A percentile compares a stretch with the other conserved stretches of the same genome.
Conservation (phyloP, 1,139 yeast species). For the Sugiyamaella castrensis region DNA sequence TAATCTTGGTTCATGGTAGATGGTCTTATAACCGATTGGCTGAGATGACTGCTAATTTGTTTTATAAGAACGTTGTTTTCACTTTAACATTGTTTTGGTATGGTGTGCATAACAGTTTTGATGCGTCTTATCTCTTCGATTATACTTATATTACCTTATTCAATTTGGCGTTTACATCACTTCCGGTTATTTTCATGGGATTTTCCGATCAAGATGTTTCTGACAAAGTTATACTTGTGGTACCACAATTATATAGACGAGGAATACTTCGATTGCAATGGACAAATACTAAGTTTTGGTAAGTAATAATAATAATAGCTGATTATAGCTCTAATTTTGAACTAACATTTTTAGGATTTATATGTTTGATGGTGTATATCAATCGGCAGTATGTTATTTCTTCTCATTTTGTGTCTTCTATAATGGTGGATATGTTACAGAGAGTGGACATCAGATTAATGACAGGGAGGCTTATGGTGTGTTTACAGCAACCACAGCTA, state of each 20-base stretch:
- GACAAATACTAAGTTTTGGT: conserved; percentile 72
- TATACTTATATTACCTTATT: conserved; percentile 89
- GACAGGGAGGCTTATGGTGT: conserved; percentile 86
- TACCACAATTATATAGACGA: conserved; percentile 80
- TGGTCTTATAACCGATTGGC: conserved; percentile 93
- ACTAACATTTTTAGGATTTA: conserved; percentile 43
- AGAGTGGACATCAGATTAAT: conserved; percentile 66
- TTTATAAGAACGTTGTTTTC: conserved; percentile 88
- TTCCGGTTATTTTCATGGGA: conserved; percentile 89
- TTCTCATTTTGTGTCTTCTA: conserved; percentile 73
- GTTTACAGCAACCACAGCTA: conserved; percentile 74
- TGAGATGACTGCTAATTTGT: conserved; percentile 91
- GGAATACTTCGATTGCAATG: conserved; percentile 85
- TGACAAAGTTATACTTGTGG: conserved; percentile 71
- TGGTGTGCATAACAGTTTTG: conserved; percentile 79
- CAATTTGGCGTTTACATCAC: conserved; percentile 90
- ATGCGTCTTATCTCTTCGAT: conserved; percentile 89
- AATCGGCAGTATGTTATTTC: conserved; percentile 80
- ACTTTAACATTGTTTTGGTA: conserved; percentile 91
- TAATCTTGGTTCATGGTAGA: conserved; percentile 87
- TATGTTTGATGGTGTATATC: conserved; percentile 83
- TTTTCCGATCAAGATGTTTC: conserved; percentile 90
- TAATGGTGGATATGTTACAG: conserved; percentile 54
- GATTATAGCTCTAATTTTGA: no score
- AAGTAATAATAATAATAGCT: conserved; percentile 2